Percentiles rank a stretch among this genome's conserved stretches.
Conservation (phyloP, 2,329 filamentous ascomycete genomes). For the Pseudocercospora macadamiae region DNA sequence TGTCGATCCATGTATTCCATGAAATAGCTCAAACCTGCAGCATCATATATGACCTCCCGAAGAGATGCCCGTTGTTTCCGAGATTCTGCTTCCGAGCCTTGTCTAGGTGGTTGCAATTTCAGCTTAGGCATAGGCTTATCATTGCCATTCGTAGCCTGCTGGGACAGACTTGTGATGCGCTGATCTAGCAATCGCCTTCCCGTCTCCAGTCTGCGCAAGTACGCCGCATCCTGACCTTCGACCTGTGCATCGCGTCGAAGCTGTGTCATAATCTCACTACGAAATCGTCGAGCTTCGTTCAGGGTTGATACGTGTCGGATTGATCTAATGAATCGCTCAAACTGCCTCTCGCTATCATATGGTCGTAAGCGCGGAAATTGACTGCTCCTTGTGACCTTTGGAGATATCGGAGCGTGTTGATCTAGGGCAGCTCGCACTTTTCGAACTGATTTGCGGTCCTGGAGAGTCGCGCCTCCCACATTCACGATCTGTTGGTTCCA, state of each 20-base stretch:
- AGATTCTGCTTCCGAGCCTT: slow-evolving; percentile 51
- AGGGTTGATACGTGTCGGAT: slow-evolving; percentile 88
- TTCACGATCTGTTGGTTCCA: slow-evolving; percentile 98
- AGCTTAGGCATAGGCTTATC: slow-evolving; percentile 40
- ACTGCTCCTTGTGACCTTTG: slow-evolving; percentile 42
- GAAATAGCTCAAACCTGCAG: slow-evolving; percentile 92
- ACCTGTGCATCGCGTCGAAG: slow-evolving; percentile 80
- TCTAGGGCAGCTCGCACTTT: slow-evolving; percentile 90
- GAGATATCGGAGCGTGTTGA: slow-evolving; percentile 83
- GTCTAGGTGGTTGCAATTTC: slow-evolving; percentile 41
- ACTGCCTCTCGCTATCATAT: slow-evolving; percentile 85
- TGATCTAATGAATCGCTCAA: slow-evolving; percentile 89
- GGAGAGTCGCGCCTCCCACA: slow-evolving; percentile 72
- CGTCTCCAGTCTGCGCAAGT: slow-evolving; percentile 86
- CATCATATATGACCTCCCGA: slow-evolving; percentile 83
- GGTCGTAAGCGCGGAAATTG: slow-evolving; percentile 79
- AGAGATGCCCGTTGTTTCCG: slow-evolving; percentile 75
- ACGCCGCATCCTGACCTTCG: slow-evolving; percentile 80
- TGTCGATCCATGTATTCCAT: slow-evolving; percentile 99
- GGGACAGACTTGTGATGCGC: slow-evolving; percentile 72
- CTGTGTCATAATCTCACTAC: slow-evolving; percentile 90
- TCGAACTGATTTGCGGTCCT: slow-evolving; percentile 92
- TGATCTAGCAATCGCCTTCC: slow-evolving; percentile 89
- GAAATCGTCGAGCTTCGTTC: slow-evolving; percentile 87
- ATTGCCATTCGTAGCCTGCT: slow-evolving; percentile 61